These are phyloP conservation scores for Yamadazyma diospyri DNA, from an alignment of 1,139 yeast genomes.

Conservation along the genomic window DNA sequence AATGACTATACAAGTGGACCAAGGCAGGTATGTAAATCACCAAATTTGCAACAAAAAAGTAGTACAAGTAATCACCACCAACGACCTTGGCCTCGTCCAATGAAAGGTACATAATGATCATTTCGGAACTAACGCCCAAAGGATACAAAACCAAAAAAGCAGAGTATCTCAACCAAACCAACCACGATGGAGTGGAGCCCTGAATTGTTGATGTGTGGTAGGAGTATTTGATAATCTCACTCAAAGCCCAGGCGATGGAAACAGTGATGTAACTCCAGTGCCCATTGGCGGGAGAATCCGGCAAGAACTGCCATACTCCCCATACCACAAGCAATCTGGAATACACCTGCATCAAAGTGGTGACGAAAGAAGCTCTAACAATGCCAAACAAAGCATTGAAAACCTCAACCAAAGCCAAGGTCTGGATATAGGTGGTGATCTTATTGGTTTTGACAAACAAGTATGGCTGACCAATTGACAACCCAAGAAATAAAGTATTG, in stretches of 20 bases:
- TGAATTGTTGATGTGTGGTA: conserved; percentile 72
- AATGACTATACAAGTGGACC: conserved; percentile 79
- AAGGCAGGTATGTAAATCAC: conserved; percentile 81
- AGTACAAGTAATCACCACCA: conserved; percentile 52
- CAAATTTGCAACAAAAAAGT: conserved; percentile 54
- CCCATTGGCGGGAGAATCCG: conserved; percentile 59
- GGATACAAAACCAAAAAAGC: conserved; percentile 84
- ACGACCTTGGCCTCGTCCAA: conserved; percentile 55
- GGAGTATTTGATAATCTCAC: conserved; percentile 85
- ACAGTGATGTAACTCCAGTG: conserved; percentile 65
- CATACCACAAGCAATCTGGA: conserved; percentile 80
- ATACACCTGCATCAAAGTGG: conserved; percentile 82
- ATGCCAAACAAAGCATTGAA: conserved; percentile 72
- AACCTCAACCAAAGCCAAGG: conserved; percentile 80
- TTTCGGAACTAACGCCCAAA: conserved; percentile 84
- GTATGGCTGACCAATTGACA: conserved; percentile 51
- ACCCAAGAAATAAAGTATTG: conserved; percentile 36
- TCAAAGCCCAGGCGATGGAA: conserved; percentile 81
- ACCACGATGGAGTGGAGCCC: conserved; percentile 54
- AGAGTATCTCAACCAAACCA: conserved; percentile 78
- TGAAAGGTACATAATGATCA: conserved; percentile 64
- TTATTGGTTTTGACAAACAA: conserved; percentile 57
- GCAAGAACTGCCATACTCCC: conserved; percentile 76
- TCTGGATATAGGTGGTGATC: conserved; percentile 67
- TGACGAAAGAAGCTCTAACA: conserved; percentile 80